A percentile compares a stretch with the other conserved stretches of the same genome.
These are phyloP conservation scores for Ensete ventricosum DNA, from an alignment of 176 grass and related monocot species.

Conservation along the genomic window DNA sequence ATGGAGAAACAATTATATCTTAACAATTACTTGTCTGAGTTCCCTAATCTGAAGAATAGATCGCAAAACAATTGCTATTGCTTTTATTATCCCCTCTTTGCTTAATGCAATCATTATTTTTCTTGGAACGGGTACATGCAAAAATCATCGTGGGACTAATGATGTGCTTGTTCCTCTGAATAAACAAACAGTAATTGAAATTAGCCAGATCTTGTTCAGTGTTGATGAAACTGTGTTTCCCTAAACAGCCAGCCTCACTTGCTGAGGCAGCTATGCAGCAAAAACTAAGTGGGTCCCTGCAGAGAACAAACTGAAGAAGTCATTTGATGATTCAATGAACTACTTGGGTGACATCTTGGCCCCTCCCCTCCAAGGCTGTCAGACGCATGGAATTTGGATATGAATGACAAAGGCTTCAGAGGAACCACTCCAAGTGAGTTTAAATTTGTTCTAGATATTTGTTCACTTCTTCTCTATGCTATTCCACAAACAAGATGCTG, in stretches of 20 bases:
- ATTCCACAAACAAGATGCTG: too few species aligned
- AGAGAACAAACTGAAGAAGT: slow-evolving; percentile 50
- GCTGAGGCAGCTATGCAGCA: slow-evolving; percentile 81
- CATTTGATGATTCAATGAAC: slow-evolving; percentile 70
- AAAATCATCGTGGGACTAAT: not conserved
- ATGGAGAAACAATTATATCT: not conserved
- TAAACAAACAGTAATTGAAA: slow-evolving; percentile 57
- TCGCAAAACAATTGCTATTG: too few species aligned
- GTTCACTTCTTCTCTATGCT: too few species aligned
- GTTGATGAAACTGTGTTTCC: slow-evolving; percentile 44
- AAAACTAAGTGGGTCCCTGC: slow-evolving; percentile 62
- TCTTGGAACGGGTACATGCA: too few species aligned
- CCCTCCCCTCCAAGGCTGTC: slow-evolving; percentile 39
- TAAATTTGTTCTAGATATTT: too few species aligned
- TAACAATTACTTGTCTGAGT: too few species aligned
- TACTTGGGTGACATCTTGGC: slow-evolving; percentile 71
- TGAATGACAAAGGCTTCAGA: not conserved
- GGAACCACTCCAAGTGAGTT: slow-evolving; percentile 15
- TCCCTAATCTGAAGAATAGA: too few species aligned
- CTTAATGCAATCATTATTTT: too few species aligned
- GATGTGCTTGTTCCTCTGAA: slow-evolving; percentile 5
- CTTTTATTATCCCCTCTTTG: too few species aligned
- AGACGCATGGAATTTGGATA: slow-evolving; percentile 19
- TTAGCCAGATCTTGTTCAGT: slow-evolving; percentile 85
- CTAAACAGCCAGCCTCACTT: slow-evolving; percentile 64